Evolutionary conservation across 1,139 yeast species (phyloP), one percentile per base, ranked within the genome.

Genomic region (Geotrichum citri-aurantii): DNA sequence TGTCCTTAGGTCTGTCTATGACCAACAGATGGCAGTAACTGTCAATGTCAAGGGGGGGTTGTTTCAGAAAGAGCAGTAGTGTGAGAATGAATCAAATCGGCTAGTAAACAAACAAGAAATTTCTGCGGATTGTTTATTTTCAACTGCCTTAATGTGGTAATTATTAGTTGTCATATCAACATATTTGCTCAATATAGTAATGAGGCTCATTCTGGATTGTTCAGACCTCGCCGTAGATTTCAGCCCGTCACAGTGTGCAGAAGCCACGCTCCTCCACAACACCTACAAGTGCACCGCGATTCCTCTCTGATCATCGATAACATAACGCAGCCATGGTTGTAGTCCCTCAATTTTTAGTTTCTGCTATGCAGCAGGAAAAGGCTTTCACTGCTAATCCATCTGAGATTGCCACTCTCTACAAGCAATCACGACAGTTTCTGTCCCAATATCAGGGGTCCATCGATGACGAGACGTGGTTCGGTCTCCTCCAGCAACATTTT

Each of bases 401-500:
- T 8, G 69, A 68, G 52, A 62, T 74, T 17, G 65, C 68, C 29
- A 59, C 59, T 1, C 61, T 69, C 42, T 73, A 72, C 63, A 48
- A 57, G 11, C 57, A 52, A 17, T 71, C 76, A 14, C 56, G 64
- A 17, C 65, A 65, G 47, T 78, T 73, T 64, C 67, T 81, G 42
- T 62, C 67, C 42, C 57, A 68, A 23, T 60, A 69, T 57, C 65
- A 74, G 24, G 75, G 65, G 70, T 59, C 66, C 63, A 48, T 71
- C 78, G 53, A 75, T 74, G 77, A 82, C 37, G 70, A 75, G 14
- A 89, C 86, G 56, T 76, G 81, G 61, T 85, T 79, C 69, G 77
- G 80, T 17, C 72, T 91, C 44, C 77, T 84, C 62, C 96, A 88
- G 69, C 79, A 89, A 67, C 85, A 87, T 59, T 88, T 89, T 70